phyloP scores from a whole-genome alignment of 129 eudicot species.

The Artemisia annua region DNA sequence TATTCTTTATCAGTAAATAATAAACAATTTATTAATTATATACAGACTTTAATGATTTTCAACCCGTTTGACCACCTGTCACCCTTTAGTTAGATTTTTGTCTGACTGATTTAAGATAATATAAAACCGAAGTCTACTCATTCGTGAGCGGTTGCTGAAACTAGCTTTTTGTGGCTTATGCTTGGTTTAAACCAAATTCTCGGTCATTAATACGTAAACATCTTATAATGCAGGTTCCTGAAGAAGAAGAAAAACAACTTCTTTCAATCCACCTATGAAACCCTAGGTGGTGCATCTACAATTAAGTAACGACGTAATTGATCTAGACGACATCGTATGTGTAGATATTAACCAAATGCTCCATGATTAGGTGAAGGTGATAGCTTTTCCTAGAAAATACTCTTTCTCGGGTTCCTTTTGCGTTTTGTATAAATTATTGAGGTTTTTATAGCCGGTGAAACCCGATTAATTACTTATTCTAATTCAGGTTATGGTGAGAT shows the following conservation, averaged over 20 bases:
- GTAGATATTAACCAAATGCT: constrained; percentile 5
- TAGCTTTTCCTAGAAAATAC: not conserved
- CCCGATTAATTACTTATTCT: not conserved
- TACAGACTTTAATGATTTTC: too few species aligned
- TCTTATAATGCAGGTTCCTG: constrained; percentile 45
- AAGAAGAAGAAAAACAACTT: constrained; percentile 57
- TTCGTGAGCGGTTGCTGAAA: not conserved
- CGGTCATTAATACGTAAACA: not conserved
- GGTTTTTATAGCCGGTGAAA: not conserved
- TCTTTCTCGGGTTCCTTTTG: not conserved
- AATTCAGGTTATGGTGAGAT: constrained; percentile 10
- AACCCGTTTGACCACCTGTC: too few species aligned
- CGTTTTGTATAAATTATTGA: not conserved
- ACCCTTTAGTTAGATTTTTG: too few species aligned
- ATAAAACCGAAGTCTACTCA: not conserved
- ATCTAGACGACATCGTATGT: constrained; percentile 9
- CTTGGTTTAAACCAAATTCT: not conserved
- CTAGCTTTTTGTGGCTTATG: not conserved
- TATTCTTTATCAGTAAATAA: not conserved
- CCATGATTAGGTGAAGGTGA: constrained; percentile 6
- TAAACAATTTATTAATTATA: too few species aligned
- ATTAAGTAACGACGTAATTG: constrained; percentile 24
- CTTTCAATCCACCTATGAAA: constrained; percentile 45
- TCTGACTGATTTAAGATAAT: not conserved
- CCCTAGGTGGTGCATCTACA: constrained; percentile 35